Evolutionary conservation across 495 filamentous ascomycete species (phyloP).

Genomic region (Copromyces sp.): DNA sequence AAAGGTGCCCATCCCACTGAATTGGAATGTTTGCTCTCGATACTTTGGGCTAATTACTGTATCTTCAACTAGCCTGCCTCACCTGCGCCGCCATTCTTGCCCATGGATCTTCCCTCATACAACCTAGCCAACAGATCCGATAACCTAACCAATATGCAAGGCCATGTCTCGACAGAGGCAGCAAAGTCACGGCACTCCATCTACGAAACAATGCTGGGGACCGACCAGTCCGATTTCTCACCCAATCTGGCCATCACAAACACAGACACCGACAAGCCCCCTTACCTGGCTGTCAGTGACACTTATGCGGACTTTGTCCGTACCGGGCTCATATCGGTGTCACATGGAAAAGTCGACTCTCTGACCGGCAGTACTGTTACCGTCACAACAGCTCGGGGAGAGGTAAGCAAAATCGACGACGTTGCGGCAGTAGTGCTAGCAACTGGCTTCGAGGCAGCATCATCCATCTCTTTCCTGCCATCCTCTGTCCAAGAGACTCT

Average conservation of each 20-base stretch:
- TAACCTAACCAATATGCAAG: slow-evolving; percentile 47
- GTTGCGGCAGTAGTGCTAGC: slow-evolving; percentile 62
- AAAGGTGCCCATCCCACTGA: slow-evolving; percentile 18
- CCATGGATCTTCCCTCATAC: slow-evolving; percentile 67
- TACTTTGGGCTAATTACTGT: not conserved
- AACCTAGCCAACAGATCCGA: slow-evolving; percentile 52
- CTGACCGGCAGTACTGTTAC: slow-evolving; percentile 26
- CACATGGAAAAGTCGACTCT: slow-evolving; percentile 30
- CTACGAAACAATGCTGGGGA: slow-evolving; percentile 47
- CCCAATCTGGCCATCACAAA: slow-evolving; percentile 25
- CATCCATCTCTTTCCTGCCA: slow-evolving; percentile 52
- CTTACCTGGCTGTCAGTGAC: slow-evolving; percentile 60
- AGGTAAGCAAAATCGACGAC: slow-evolving; percentile 32
- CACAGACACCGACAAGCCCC: slow-evolving; percentile 31
- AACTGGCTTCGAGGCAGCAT: slow-evolving; percentile 60
- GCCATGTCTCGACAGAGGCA: slow-evolving; percentile 45
- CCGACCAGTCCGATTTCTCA: slow-evolving; percentile 50
- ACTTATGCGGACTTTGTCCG: slow-evolving; percentile 64
- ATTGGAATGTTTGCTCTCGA: not conserved
- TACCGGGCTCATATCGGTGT: slow-evolving; percentile 47
- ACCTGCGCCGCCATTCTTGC: slow-evolving; percentile 50
- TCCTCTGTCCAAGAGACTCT: slow-evolving; percentile 43
- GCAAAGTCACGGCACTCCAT: slow-evolving; percentile 42
- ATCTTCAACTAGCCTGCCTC: slow-evolving; percentile 25
- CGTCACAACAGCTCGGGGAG: slow-evolving; percentile 19